phyloP scores from a whole-genome alignment of 2,329 filamentous ascomycete species.

The Phaeomoniella chlamydospora region DNA sequence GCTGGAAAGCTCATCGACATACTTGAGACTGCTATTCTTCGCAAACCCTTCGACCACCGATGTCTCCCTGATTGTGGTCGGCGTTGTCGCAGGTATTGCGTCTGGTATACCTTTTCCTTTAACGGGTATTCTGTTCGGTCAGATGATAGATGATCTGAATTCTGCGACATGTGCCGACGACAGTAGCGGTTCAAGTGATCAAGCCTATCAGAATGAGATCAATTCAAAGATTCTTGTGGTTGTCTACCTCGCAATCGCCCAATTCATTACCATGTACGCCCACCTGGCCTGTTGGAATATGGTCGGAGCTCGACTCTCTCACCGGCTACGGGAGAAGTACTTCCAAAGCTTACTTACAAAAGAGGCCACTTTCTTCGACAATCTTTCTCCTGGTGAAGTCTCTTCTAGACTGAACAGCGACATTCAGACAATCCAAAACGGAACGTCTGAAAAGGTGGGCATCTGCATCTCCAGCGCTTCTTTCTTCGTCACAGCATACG shows the following conservation, averaged over 20 bases:
- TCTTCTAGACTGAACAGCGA: conserved; percentile 31
- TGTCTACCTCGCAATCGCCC: conserved; percentile 43
- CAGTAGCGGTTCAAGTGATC: no score
- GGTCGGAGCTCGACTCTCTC: conserved; percentile 42
- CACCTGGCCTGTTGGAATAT: conserved; percentile 46
- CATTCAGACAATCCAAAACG: conserved; percentile 29
- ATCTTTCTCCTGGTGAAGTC: conserved; percentile 28
- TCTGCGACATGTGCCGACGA: no score
- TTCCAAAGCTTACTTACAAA: conserved; percentile 40
- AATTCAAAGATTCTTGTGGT: no score
- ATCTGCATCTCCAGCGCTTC: conserved; percentile 28
- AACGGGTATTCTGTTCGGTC: no score
- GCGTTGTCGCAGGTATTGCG: no score
- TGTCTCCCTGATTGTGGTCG: no score
- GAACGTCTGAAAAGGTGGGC: conserved; percentile 35
- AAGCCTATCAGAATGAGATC: no score
- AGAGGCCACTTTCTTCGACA: conserved; percentile 34
- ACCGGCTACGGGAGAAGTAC: conserved; percentile 42
- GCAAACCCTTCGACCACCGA: no score
- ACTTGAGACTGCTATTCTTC: no score
- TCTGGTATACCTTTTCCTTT: no score
- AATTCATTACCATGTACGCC: conserved; percentile 43
- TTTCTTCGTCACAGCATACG: conserved; percentile 33
- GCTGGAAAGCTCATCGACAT: no score
- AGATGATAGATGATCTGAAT: no score